Percentiles rank a stretch among this genome's conserved stretches.
phyloP scores from a whole-genome alignment of 202 grass and related monocot genomes.

The Setaria viridis region DNA sequence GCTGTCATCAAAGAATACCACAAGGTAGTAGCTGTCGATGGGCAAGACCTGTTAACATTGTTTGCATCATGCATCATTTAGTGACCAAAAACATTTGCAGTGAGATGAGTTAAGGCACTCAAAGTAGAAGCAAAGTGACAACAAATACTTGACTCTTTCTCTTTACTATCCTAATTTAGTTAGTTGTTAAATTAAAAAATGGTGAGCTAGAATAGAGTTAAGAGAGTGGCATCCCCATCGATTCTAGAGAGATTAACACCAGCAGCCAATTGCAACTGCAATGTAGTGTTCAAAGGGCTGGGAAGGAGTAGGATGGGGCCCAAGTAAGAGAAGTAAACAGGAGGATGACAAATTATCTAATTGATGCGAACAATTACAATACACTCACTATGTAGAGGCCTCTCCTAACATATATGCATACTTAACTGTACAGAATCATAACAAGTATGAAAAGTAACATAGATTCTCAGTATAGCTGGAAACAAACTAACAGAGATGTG shows the following conservation, averaged over 20 bases:
- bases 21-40: slow-evolving; percentile 5
- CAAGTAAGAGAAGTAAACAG: slow-evolving; percentile 21
- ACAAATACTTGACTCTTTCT: slow-evolving; percentile 8
- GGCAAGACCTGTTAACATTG: slow-evolving; percentile 31
- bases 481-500: background rate
- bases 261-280: background rate
- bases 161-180: slow-evolving; percentile 1
- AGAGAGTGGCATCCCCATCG: slow-evolving; percentile 17
- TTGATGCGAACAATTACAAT: background rate
- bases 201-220: background rate
- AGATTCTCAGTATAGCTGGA: slow-evolving; percentile 2
- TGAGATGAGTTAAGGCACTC: slow-evolving; percentile 1
- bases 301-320: slow-evolving; percentile 17
- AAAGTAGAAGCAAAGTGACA: slow-evolving; percentile 22
- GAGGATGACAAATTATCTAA: slow-evolving; percentile 9
- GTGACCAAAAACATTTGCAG: slow-evolving; percentile 17
- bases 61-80: slow-evolving; percentile 28
- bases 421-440: background rate
- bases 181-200: background rate
- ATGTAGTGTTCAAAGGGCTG: background rate
- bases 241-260: slow-evolving; percentile 16
- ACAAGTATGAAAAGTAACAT: background rate
- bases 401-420: slow-evolving; percentile 3
- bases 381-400: background rate
- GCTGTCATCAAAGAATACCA: slow-evolving; percentile 32